These are phyloP conservation scores for Tulasnella calospora DNA, from an alignment of 768 basidiomycete genomes.

Conservation along the genomic window DNA sequence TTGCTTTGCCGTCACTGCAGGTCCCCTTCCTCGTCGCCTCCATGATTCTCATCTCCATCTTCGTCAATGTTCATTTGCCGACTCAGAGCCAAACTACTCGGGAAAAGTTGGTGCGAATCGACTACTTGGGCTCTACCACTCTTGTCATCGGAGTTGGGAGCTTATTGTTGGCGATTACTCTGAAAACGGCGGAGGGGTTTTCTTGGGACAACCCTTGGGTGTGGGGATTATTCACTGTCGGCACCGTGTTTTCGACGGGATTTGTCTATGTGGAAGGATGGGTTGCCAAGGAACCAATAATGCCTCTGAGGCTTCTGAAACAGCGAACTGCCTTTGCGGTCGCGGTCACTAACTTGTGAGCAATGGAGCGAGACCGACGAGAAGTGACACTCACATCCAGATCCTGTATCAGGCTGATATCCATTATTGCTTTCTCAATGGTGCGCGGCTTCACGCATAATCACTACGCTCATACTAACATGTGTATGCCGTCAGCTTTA, in stretches of 20 bases:
- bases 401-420: conserved; percentile 43
- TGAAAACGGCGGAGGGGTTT: conserved; percentile 73
- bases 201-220: conserved; percentile 72
- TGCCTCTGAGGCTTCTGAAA: conserved; percentile 76
- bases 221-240: conserved; percentile 55
- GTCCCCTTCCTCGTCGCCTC: conserved; percentile 72
- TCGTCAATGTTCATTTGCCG: conserved; percentile 76
- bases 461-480: conserved; percentile 29
- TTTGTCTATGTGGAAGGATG: conserved; percentile 79
- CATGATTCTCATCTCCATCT: conserved; percentile 61
- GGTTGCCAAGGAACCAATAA: conserved; percentile 77
- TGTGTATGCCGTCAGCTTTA: conserved; percentile 53
- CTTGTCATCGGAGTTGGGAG: conserved; percentile 66
- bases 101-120: conserved; percentile 72
- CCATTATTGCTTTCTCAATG: conserved; percentile 76
- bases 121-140: conserved; percentile 77
- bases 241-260: conserved; percentile 48
- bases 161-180: conserved; percentile 68
- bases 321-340: conserved; percentile 78
- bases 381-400: neutral
- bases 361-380: neutral
- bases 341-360: conserved; percentile 64
- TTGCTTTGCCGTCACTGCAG: conserved; percentile 39
- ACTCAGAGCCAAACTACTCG: conserved; percentile 53
- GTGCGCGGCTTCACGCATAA: conserved; percentile 60